A percentile compares a stretch with the other conserved stretches of the same genome.
These are phyloP conservation scores for Aspergillus conjunctus DNA, from an alignment of 495 filamentous ascomycete species.

Conservation along the genomic window DNA sequence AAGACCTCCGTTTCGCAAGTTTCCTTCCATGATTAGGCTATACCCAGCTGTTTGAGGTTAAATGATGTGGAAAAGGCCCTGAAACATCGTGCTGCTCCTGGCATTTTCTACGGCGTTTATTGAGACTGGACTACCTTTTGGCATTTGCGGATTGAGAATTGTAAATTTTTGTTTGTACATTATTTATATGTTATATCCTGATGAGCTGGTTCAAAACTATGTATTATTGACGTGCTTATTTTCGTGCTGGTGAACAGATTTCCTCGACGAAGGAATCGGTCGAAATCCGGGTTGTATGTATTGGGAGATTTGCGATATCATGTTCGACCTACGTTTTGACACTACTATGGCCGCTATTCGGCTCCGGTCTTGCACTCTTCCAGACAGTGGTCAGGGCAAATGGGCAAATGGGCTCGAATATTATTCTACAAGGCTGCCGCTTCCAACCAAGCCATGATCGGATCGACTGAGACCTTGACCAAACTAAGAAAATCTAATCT, in stretches of 20 bases:
- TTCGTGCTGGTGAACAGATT: not conserved
- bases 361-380: too few relatives aligned
- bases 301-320: too few relatives aligned
- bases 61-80: constrained; percentile 4
- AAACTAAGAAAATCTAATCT: too few relatives aligned
- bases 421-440: too few relatives aligned
- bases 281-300: not conserved
- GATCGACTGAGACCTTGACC: too few relatives aligned
- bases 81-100: constrained; percentile 21
- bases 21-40: constrained; percentile 2
- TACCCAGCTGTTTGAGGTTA: constrained; percentile 1
- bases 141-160: constrained; percentile 20
- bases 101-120: constrained; percentile 43
- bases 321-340: too few relatives aligned
- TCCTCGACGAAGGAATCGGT: not conserved
- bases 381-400: too few relatives aligned
- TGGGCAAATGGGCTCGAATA: too few relatives aligned
- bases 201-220: constrained; percentile 12
- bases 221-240: constrained; percentile 4
- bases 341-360: too few relatives aligned
- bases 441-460: too few relatives aligned
- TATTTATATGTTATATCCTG: constrained; percentile 22
- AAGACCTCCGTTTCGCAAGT: not conserved
- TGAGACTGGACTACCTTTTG: constrained; percentile 23
- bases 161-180: constrained; percentile 28